Percentiles rank a stretch among this genome's conserved stretches.
These are phyloP conservation scores for Trypanosoma avium DNA, from an alignment of 208 protist species.

Conservation along the genomic window DNA sequence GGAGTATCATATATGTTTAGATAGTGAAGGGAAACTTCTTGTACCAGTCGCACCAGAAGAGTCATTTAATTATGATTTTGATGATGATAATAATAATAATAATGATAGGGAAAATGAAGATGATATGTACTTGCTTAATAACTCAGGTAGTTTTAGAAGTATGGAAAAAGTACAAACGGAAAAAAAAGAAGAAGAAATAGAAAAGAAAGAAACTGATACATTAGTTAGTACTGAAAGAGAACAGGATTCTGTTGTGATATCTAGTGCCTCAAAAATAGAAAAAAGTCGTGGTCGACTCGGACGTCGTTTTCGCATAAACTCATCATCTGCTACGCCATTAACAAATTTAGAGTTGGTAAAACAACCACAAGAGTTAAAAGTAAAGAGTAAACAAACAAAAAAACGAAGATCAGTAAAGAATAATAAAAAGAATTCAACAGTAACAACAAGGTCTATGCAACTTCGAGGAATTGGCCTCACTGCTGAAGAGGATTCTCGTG, in stretches of 20 bases:
- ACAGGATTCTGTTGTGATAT: neutral
- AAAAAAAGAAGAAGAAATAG: neutral
- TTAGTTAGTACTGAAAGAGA: too few species aligned
- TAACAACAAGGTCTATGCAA: neutral
- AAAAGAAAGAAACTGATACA: neutral
- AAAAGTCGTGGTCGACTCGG: conserved; percentile 3
- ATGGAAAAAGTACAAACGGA: neutral
- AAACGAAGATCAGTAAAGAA: neutral
- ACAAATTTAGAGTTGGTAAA: neutral
- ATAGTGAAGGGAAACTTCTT: conserved; percentile 39
- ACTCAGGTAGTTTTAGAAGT: too few species aligned
- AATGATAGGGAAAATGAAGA: neutral
- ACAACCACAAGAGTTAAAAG: neutral
- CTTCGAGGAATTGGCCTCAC: conserved; percentile 29
- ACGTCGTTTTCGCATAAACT: conserved; percentile 6
- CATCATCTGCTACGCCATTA: neutral
- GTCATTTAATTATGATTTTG: conserved; percentile 28
- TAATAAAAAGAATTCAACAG: neutral
- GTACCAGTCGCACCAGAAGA: conserved; percentile 38
- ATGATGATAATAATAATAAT: conserved; percentile 9
- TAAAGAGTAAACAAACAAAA: neutral
- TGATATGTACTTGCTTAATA: too few species aligned
- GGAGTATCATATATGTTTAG: conserved; percentile 63
- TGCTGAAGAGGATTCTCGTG: conserved; percentile 40
- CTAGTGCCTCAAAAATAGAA: neutral